These are phyloP conservation scores for Aureobasidium sp. DNA, from an alignment of 2,329 filamentous ascomycete genomes.

Conservation along the genomic window DNA sequence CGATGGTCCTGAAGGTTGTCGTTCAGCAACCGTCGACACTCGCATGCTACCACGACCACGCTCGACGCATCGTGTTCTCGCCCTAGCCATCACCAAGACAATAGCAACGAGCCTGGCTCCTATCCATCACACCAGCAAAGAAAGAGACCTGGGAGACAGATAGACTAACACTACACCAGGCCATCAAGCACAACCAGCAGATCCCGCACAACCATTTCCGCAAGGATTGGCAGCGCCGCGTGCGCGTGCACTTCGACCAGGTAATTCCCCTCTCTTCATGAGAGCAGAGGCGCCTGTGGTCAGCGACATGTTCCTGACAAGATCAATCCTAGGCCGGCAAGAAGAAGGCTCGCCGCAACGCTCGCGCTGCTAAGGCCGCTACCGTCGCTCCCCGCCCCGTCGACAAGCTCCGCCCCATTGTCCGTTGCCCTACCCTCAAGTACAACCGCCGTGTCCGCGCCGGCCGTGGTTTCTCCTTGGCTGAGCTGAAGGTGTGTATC, in stretches of 20 bases:
- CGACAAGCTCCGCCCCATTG: slow-evolving; percentile 91
- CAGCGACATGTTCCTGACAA: slow-evolving; percentile 29
- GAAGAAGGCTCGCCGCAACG: slow-evolving; percentile 86
- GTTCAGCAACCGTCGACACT: neutral
- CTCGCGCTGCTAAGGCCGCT: slow-evolving; percentile 89
- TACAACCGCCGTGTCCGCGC: slow-evolving; percentile 95
- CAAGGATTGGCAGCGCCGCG: slow-evolving; percentile 99
- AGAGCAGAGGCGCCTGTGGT: slow-evolving; percentile 45
- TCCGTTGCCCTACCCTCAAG: slow-evolving; percentile 96
- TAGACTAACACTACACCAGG: slow-evolving; percentile 33
- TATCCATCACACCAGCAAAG: neutral
- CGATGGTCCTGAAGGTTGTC: neutral
- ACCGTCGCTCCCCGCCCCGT: slow-evolving; percentile 91
- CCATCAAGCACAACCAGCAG: slow-evolving; percentile 99
- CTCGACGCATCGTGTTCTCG: neutral
- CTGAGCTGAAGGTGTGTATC: slow-evolving; percentile 83
- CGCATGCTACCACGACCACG: neutral
- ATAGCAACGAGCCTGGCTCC: neutral
- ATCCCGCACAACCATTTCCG: slow-evolving; percentile 98
- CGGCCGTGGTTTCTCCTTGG: slow-evolving; percentile 94
- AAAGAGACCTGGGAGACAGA: neutral
- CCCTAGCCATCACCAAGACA: neutral
- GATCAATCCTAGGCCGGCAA: slow-evolving; percentile 65
- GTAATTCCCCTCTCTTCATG: slow-evolving; percentile 55
- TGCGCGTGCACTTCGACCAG: slow-evolving; percentile 99